A percentile compares a stretch with the other conserved stretches of the same genome.
Conservation (phyloP, 306 rosid species). For the Quercus wislizeni region DNA sequence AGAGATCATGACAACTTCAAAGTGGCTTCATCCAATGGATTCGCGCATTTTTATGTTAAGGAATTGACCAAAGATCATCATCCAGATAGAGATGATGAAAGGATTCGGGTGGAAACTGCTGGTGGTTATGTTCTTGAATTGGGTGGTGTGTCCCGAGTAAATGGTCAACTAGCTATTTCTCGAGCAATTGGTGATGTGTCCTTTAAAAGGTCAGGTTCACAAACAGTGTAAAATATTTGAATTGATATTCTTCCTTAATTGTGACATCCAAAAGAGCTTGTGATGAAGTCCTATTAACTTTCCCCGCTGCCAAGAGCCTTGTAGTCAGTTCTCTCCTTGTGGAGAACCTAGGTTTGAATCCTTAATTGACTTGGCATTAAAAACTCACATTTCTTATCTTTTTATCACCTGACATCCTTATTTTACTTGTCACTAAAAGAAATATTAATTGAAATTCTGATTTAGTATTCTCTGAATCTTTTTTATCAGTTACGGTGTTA, state of each 20-base stretch:
- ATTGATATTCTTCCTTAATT: background rate
- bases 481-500: conserved; percentile 74
- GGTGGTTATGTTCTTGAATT: conserved; percentile 89
- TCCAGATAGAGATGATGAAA: conserved; percentile 91
- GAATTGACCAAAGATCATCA: conserved; percentile 96
- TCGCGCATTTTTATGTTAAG: conserved; percentile 65
- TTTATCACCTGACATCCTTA: background rate
- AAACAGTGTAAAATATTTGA: conserved; percentile 4
- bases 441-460: conserved; percentile 24
- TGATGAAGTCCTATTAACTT: conserved; percentile 2
- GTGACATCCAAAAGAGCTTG: background rate
- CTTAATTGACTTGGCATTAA: too few relatives aligned
- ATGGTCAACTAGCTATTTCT: conserved; percentile 89
- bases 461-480: conserved; percentile 16
- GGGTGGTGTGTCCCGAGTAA: conserved; percentile 85
- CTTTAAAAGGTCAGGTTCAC: conserved; percentile 66
- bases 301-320: too few relatives aligned
- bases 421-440: background rate
- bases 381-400: background rate
- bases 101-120: conserved; percentile 81
- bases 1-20: conserved; percentile 54
- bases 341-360: too few relatives aligned
- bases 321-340: too few relatives aligned
- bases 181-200: conserved; percentile 85
- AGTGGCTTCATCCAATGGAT: conserved; percentile 51